Evolutionary conservation across 352 stramenopile species (phyloP).

Genomic region (Pythium graminicola): DNA sequence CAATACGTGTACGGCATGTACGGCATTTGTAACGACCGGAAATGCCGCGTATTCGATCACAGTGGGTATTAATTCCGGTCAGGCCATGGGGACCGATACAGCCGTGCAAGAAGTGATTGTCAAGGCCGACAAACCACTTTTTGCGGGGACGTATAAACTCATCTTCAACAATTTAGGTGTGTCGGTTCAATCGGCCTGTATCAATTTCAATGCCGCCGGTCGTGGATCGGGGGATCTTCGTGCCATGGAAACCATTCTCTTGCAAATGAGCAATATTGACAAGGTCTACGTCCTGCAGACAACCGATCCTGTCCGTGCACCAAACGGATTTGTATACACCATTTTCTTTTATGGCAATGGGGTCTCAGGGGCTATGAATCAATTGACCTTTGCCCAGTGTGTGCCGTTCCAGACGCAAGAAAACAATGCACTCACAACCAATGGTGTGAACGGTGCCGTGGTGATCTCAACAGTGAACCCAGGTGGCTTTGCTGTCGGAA

Average conservation of each 20-base stretch:
- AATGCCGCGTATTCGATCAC: conserved; percentile 26
- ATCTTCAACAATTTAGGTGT: conserved; percentile 38
- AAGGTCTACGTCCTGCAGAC: conserved; percentile 60
- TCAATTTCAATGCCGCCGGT: conserved; percentile 53
- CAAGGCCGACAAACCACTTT: conserved; percentile 38
- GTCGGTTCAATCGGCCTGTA: conserved; percentile 34
- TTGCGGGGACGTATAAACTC: conserved; percentile 51
- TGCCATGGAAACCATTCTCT: conserved; percentile 49
- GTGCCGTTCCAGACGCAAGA: conserved; percentile 53
- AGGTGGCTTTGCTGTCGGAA: conserved; percentile 41
- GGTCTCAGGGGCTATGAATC: conserved; percentile 30
- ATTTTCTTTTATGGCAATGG: conserved; percentile 79
- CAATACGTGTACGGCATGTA: conserved; percentile 12
- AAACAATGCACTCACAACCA: conserved; percentile 49
- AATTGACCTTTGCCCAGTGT: conserved; percentile 28
- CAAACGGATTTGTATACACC: conserved; percentile 58
- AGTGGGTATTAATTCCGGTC: conserved; percentile 30
- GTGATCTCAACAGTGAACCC: conserved; percentile 35
- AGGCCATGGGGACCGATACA: conserved; percentile 72
- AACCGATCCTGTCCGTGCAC: conserved; percentile 24
- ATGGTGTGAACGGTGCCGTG: conserved; percentile 29
- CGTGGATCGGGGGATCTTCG: conserved; percentile 26
- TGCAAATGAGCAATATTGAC: conserved; percentile 65
- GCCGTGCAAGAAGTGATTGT: conserved; percentile 64
- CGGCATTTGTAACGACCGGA: conserved; percentile 36